phyloP scores from a whole-genome alignment of 2,329 filamentous ascomycete species.

The Canariomyces notabilis region DNA sequence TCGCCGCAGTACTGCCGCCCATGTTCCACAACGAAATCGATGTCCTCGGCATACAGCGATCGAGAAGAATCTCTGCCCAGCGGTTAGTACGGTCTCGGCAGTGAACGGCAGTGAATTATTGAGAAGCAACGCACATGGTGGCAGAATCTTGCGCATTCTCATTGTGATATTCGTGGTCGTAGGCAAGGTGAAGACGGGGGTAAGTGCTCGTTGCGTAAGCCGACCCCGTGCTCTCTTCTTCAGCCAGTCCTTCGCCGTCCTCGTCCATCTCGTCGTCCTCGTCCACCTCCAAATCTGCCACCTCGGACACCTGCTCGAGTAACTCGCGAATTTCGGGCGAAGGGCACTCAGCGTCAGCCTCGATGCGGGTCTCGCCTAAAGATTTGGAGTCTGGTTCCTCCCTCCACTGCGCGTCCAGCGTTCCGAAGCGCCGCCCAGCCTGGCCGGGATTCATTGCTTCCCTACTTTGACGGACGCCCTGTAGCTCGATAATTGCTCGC shows the following conservation, averaged over 20 bases:
- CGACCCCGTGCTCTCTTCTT: conserved; percentile 11
- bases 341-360: not conserved
- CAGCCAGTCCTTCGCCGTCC: conserved; percentile 10
- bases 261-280: conserved; percentile 11
- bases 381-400: not conserved
- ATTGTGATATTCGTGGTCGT: conserved; percentile 20
- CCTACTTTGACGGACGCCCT: conserved; percentile 9
- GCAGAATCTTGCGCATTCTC: conserved; percentile 20
- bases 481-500: conserved; percentile 10
- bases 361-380: not conserved
- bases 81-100: conserved; percentile 10
- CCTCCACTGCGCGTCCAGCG: conserved; percentile 2
- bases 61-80: conserved; percentile 29
- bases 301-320: not conserved
- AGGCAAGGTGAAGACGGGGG: conserved; percentile 18
- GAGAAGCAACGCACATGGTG: conserved; percentile 26
- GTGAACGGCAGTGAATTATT: not conserved
- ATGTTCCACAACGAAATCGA: conserved; percentile 49
- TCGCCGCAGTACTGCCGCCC: conserved; percentile 54
- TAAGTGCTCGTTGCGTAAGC: conserved; percentile 26
- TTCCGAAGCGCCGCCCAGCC: not conserved
- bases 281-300: conserved; percentile 14
- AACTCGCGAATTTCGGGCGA: conserved; percentile 8
- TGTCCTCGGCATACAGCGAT: conserved; percentile 30
- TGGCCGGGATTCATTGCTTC: conserved; percentile 17